Evolutionary conservation across 23 red algal genomes (phyloP), one percentile per base, ranked within the genome.

Genomic region (Pyropia haitanensis): DNA sequence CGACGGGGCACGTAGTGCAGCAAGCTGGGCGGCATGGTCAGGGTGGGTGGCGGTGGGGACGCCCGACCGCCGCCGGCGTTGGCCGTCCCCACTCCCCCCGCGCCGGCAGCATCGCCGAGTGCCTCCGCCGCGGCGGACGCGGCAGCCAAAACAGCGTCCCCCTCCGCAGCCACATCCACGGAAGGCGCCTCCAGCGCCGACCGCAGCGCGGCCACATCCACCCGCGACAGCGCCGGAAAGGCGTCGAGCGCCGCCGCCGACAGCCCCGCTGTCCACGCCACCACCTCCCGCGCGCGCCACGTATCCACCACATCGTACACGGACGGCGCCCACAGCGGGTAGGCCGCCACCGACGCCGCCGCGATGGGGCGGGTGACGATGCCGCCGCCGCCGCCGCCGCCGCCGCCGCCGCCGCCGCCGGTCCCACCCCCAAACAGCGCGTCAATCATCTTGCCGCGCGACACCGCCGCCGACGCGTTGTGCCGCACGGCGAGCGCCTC

Each of bases 391-490:
- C 56, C 56, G 13, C 9, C 56, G 13, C 19, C 18, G 10, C 53
- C 53, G 53, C 18, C 18, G 53, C 10, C 8, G 53, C 22, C 53
- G 53, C 18, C 8, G 22, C 53, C 10, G 18, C 13, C 50, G 50
- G 18, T 12, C 50, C 13, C 50, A 3, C 18, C 55, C 3, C 55
- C 25, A 34, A 88, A 88, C 53, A 89, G 48, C 25, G 60, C 49
- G 27, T 53, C 48, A 3, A 90, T 66, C 77, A 90, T 90, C 70
- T 90, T 90, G 15, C 86, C 86, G 54, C 76, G 70, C 31, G 78
- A 73, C 20, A 67, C 74, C 32, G 58, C 61, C 25, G 72, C 68
- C 1, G 62, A 27, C 12, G 73, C 66, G 18, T 74, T 67, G 53
- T 60, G 19, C 25, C 76, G 66, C 18, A 67, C 58, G 2, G 67